Percentiles rank a stretch among this genome's conserved stretches.
Conservation (phyloP, 179 eudicot species). For the Dionaea muscipula region DNA sequence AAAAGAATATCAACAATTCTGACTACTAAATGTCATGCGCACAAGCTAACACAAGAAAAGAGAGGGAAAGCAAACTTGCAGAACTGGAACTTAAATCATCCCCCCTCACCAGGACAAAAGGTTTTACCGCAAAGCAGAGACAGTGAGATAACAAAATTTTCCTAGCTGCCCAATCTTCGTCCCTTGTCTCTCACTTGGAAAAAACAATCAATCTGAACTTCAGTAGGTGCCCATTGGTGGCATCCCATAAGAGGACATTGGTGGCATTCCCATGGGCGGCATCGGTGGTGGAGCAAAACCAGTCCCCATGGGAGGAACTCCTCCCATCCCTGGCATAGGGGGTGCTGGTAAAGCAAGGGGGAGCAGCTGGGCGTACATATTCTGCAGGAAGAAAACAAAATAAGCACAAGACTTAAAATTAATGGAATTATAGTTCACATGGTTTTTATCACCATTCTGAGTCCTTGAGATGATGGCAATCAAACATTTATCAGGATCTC, state of each 20-base stretch:
- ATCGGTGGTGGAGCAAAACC: constrained; percentile 28
- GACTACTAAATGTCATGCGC: constrained; percentile 8
- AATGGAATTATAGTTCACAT: too few species aligned
- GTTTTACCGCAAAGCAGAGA: constrained; percentile 16
- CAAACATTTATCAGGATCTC: too few species aligned
- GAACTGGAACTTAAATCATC: constrained; percentile 3
- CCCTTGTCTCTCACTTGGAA: neutral
- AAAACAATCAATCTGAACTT: neutral
- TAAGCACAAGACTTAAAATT: neutral
- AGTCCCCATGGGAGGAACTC: constrained; percentile 25
- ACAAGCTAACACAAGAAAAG: neutral
- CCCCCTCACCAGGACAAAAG: constrained; percentile 13
- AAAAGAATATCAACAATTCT: constrained; percentile 22
- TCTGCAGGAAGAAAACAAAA: constrained; percentile 15
- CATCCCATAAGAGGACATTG: constrained; percentile 38
- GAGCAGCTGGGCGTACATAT: constrained; percentile 38
- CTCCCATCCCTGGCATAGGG: constrained; percentile 38
- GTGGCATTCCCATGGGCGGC: constrained; percentile 44
- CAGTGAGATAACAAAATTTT: constrained; percentile 18
- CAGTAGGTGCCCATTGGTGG: constrained; percentile 39
- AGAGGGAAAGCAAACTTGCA: neutral
- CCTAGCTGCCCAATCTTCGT: constrained; percentile 11
- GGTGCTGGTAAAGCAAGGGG: constrained; percentile 45
- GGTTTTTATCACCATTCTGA: too few species aligned
- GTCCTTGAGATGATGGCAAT: too few species aligned